These are phyloP conservation scores for Aspergillus felis DNA, from an alignment of 2,329 filamentous ascomycete species.

Conservation along the genomic window DNA sequence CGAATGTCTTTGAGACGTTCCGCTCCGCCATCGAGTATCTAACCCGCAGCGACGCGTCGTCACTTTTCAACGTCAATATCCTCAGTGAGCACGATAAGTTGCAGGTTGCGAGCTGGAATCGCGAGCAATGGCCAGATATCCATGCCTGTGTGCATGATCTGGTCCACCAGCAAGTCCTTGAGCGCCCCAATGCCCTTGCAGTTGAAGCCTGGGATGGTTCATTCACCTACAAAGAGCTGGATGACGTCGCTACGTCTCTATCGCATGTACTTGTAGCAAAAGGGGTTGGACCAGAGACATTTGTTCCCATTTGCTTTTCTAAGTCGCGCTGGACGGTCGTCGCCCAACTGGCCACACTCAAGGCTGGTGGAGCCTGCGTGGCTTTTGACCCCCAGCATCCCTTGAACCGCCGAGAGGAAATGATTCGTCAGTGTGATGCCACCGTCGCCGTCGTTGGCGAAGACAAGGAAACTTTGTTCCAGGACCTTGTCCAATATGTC, in stretches of 20 bases:
- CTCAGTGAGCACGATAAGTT: not conserved
- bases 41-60: not conserved
- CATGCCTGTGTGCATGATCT: not conserved
- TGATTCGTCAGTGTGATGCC: not conserved
- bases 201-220: not conserved
- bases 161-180: not conserved
- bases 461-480: not conserved
- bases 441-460: not conserved
- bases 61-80: not conserved
- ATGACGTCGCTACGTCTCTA: not conserved
- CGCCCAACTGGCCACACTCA: constrained; percentile 3
- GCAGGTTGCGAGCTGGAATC: not conserved
- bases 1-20: not conserved
- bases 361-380: constrained; percentile 8
- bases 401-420: not conserved
- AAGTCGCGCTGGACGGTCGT: constrained; percentile 5
- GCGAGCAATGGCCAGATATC: not conserved
- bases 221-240: constrained; percentile 1
- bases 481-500: not conserved
- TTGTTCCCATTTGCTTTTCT: constrained; percentile 5
- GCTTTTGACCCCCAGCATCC: constrained; percentile 5
- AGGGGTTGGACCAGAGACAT: constrained; percentile 18
- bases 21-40: not conserved
- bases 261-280: not conserved
- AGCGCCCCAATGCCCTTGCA: not conserved